These are phyloP conservation scores for Coprinopsis sp. DNA, from an alignment of 768 basidiomycete genomes.

Conservation along the genomic window DNA sequence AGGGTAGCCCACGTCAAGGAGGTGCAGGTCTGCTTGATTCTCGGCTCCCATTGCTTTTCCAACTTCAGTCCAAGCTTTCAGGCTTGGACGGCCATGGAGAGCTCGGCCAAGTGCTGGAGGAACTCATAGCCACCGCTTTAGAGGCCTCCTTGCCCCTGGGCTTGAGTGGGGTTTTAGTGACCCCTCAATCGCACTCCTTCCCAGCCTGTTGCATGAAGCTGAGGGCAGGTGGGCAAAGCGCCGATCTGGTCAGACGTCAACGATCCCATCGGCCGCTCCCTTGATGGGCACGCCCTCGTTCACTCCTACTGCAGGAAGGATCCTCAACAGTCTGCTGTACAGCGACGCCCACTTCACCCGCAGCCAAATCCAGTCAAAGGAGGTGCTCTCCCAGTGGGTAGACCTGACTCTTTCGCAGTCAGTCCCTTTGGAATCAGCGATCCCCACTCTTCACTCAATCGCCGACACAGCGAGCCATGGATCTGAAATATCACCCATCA, in stretches of 20 bases:
- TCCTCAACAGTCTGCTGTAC: conserved; percentile 44
- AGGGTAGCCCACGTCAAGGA: too few species aligned
- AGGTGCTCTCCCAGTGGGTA: conserved; percentile 38
- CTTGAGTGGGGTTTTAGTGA: conserved; percentile 22
- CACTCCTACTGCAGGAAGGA: conserved; percentile 39
- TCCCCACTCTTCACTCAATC: conserved; percentile 40
- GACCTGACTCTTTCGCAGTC: conserved; percentile 21
- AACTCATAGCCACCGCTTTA: conserved; percentile 34
- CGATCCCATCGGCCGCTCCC: neutral
- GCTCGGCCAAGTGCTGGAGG: neutral
- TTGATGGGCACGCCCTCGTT: conserved; percentile 22
- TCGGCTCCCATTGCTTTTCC: neutral
- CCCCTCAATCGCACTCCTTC: conserved; percentile 3
- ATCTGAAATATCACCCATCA: conserved; percentile 3
- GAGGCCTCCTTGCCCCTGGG: conserved; percentile 36
- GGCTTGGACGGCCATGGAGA: neutral
- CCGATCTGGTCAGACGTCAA: neutral
- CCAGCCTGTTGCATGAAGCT: neutral
- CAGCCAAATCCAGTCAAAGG: conserved; percentile 19
- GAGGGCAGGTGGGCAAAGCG: neutral
- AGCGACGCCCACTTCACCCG: conserved; percentile 10
- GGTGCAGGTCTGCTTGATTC: neutral
- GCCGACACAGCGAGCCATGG: too few species aligned
- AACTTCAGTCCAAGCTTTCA: neutral
- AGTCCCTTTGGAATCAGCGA: conserved; percentile 25